Evolutionary conservation across 176 grass and related monocot genomes (phyloP).

Genomic region (Zoysia pacifica): DNA sequence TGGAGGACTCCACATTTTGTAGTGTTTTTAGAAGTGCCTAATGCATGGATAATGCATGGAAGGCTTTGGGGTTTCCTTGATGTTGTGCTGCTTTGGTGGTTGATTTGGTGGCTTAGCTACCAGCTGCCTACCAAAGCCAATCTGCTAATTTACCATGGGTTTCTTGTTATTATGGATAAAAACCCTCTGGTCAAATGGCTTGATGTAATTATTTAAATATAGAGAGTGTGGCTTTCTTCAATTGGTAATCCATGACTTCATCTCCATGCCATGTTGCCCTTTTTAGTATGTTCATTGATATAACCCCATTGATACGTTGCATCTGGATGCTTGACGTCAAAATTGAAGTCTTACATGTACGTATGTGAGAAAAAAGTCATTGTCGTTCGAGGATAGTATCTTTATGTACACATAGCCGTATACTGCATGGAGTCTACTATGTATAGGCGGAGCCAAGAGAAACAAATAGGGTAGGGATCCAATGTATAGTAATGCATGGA

Average conservation of each 20-base stretch:
- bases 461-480: neutral
- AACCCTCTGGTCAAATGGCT: conserved; percentile 23
- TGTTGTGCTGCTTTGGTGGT: conserved; percentile 27
- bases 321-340: conserved; percentile 14
- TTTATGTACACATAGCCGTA: neutral
- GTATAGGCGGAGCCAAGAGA: neutral
- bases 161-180: conserved; percentile 31
- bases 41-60: conserved; percentile 5
- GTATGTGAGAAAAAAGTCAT: neutral
- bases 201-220: conserved; percentile 40
- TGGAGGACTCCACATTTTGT: conserved; percentile 54
- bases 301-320: conserved; percentile 4
- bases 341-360: neutral
- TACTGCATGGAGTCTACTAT: neutral
- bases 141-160: conserved; percentile 29
- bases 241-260: conserved; percentile 9
- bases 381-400: neutral
- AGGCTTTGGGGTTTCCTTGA: conserved; percentile 30
- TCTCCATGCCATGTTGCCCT: conserved; percentile 18
- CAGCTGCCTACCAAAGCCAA: neutral
- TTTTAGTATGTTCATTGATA: conserved; percentile 25
- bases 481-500: too few species aligned
- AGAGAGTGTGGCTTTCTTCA: conserved; percentile 34
- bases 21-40: conserved; percentile 29
- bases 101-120: conserved; percentile 18